phyloP scores from a whole-genome alignment of 371 early-diverging fungal genomes.

The Apophysomyces ossiformis region DNA sequence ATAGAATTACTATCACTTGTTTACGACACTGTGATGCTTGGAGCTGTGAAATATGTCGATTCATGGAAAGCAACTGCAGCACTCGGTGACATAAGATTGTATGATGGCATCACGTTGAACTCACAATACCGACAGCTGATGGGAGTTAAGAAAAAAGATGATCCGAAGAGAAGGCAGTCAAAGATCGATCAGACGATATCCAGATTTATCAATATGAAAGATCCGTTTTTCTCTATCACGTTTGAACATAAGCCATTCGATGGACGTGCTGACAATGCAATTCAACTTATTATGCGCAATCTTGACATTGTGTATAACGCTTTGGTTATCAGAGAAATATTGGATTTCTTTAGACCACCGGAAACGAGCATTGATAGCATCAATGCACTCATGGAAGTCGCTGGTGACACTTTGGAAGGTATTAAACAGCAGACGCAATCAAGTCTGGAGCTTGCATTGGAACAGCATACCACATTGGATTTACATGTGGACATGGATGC shows the following conservation, averaged over 20 bases:
- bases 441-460: constrained; percentile 86
- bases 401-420: constrained; percentile 90
- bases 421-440: constrained; percentile 89
- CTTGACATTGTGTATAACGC: constrained; percentile 93
- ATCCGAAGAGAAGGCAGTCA: constrained; percentile 20
- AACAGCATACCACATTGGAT: constrained; percentile 88
- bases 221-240: constrained; percentile 83
- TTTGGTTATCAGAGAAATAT: constrained; percentile 70
- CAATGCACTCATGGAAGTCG: constrained; percentile 76
- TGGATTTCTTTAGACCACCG: constrained; percentile 88
- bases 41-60: constrained; percentile 43
- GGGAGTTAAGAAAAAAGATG: constrained; percentile 41
- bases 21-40: constrained; percentile 63
- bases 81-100: constrained; percentile 48
- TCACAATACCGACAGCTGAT: constrained; percentile 50
- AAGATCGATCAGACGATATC: constrained; percentile 27
- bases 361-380: constrained; percentile 78
- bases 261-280: constrained; percentile 85
- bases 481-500: constrained; percentile 95
- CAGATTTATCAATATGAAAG: constrained; percentile 25
- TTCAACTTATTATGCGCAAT: constrained; percentile 85
- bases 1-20: constrained; percentile 64
- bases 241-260: constrained; percentile 91
- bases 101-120: constrained; percentile 40
- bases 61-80: constrained; percentile 39